These are phyloP conservation scores for Syzygium grande DNA, from an alignment of 345 rosid species.

Conservation along the genomic window DNA sequence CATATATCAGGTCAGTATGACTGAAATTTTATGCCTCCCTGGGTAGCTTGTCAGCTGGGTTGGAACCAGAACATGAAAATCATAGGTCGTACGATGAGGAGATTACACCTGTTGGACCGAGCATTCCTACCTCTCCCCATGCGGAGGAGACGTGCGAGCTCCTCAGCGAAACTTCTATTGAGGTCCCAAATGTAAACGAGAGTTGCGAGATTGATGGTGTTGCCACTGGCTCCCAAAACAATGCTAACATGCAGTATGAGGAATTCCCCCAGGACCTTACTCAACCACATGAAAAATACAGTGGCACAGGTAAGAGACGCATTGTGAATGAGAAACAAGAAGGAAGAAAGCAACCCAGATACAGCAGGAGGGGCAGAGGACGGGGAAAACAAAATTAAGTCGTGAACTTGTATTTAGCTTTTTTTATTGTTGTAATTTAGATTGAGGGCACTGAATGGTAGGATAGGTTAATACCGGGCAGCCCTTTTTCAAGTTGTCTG, in stretches of 20 bases:
- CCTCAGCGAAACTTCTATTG: constrained; percentile 34
- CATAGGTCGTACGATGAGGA: constrained; percentile 18
- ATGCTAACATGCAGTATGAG: constrained; percentile 40
- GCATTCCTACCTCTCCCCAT: neutral
- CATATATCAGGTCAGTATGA: neutral
- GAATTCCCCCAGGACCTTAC: constrained; percentile 22
- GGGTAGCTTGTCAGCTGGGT: constrained; percentile 25
- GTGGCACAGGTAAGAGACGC: constrained; percentile 7
- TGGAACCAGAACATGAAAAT: constrained; percentile 23
- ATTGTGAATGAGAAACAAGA: constrained; percentile 24
- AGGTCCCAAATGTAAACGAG: constrained; percentile 23
- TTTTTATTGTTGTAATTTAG: constrained; percentile 19
- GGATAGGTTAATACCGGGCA: neutral
- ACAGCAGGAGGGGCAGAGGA: constrained; percentile 35
- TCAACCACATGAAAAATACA: constrained; percentile 17
- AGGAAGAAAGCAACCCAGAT: constrained; percentile 35
- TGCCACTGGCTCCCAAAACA: constrained; percentile 36
- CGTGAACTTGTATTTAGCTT: neutral
- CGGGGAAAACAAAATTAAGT: constrained; percentile 19
- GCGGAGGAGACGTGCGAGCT: constrained; percentile 16
- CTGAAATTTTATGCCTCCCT: neutral
- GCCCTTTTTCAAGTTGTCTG: neutral
- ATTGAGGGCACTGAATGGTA: constrained; percentile 6
- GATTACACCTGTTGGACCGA: constrained; percentile 5
- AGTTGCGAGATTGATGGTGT: constrained; percentile 10